phyloP scores from a whole-genome alignment of 768 basidiomycete species.

The Fomitopsis pulvina region DNA sequence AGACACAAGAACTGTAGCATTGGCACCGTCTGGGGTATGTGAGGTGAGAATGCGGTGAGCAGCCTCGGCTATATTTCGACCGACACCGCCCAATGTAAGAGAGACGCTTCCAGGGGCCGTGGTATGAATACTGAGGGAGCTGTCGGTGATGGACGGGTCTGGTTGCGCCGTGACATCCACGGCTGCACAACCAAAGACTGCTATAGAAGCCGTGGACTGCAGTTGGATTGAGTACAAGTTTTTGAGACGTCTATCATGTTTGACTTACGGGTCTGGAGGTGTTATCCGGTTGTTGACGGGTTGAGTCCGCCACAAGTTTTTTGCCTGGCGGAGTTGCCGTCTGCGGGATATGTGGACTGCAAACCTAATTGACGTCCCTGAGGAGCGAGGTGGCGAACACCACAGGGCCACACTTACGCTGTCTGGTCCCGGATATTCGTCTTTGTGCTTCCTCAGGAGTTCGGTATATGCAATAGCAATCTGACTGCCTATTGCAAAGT shows the following conservation, averaged over 20 bases:
- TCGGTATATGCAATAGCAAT: conserved; percentile 74
- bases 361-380: no score
- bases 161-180: conserved; percentile 76
- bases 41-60: conserved; percentile 56
- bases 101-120: conserved; percentile 76
- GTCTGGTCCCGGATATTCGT: neutral
- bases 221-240: no score
- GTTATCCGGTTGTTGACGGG: no score
- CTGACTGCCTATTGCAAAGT: conserved; percentile 47
- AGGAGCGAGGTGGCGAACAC: no score
- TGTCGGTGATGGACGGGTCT: conserved; percentile 18
- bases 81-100: conserved; percentile 82
- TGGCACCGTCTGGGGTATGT: conserved; percentile 15
- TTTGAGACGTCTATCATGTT: no score
- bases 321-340: no score
- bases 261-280: no score
- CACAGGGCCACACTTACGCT: no score
- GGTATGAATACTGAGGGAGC: conserved; percentile 44
- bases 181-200: conserved; percentile 83
- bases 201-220: conserved; percentile 37
- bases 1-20: conserved; percentile 58
- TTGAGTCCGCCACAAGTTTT: no score
- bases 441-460: conserved; percentile 23
- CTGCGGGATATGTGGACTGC: no score
- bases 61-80: conserved; percentile 92